These are phyloP conservation scores for Clarkia xantiana DNA, from an alignment of 345 rosid genomes.

Conservation along the genomic window DNA sequence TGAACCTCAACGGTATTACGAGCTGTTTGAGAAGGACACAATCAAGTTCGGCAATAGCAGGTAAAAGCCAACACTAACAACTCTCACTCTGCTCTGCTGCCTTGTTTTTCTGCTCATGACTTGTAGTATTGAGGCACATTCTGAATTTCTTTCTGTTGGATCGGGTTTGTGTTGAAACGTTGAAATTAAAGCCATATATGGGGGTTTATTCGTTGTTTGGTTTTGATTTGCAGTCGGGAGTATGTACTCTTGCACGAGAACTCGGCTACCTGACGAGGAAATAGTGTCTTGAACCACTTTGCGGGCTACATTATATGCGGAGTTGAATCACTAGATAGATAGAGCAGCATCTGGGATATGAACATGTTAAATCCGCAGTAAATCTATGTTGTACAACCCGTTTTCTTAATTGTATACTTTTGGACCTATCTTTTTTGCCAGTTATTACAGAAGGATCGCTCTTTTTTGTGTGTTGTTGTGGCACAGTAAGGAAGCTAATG, in stretches of 20 bases:
- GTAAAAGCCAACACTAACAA: conserved; percentile 18
- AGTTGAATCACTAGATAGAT: no score
- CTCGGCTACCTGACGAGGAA: conserved; percentile 23
- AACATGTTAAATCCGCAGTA: no score
- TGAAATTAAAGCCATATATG: background rate
- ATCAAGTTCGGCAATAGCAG: conserved; percentile 94
- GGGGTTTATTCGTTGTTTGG: background rate
- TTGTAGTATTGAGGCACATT: background rate
- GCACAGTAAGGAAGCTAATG: no score
- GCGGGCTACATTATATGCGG: no score
- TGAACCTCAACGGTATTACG: conserved; percentile 86
- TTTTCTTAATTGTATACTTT: no score
- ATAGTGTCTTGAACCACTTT: no score
- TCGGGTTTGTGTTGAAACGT: background rate
- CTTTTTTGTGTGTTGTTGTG: no score
- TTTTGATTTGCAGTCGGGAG: conserved; percentile 54
- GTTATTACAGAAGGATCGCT: no score
- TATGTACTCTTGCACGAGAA: conserved; percentile 72
- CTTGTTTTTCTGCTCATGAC: background rate
- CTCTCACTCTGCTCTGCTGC: background rate
- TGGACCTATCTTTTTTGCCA: no score
- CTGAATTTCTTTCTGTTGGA: no score
- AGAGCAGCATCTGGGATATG: no score
- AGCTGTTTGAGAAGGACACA: conserved; percentile 86
- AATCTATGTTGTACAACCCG: no score